These are phyloP conservation scores for Thyridium curvatum DNA, from an alignment of 2,329 filamentous ascomycete species.

Conservation along the genomic window DNA sequence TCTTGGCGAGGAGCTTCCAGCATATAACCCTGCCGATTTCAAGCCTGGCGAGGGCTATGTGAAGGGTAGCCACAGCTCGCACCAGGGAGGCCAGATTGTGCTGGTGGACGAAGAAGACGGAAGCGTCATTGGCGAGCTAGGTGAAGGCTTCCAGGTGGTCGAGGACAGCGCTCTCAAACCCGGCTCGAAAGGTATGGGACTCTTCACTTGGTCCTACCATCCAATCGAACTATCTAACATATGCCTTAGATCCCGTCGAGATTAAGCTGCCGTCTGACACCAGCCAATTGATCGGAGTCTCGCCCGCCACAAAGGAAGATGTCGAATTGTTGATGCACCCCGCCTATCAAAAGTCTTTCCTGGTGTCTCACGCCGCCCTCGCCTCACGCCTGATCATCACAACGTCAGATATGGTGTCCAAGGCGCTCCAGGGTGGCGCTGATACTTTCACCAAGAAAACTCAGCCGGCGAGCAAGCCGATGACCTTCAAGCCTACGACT, in stretches of 20 bases:
- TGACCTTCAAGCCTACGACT: conserved; percentile 82
- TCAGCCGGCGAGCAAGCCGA: conserved; percentile 69
- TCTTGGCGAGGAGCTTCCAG: conserved; percentile 39
- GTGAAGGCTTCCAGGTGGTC: conserved; percentile 29
- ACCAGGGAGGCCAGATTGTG: conserved; percentile 68
- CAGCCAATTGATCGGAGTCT: conserved; percentile 56
- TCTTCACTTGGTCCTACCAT: neutral
- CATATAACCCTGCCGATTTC: conserved; percentile 79
- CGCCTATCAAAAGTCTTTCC: conserved; percentile 79
- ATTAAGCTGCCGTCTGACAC: conserved; percentile 67
- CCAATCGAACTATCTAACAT: neutral
- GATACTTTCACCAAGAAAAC: conserved; percentile 76
- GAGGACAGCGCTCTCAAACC: conserved; percentile 70
- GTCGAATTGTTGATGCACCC: conserved; percentile 76
- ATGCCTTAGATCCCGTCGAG: conserved; percentile 65
- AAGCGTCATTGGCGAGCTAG: conserved; percentile 76
- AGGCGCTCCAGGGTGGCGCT: conserved; percentile 69
- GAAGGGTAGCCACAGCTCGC: conserved; percentile 51
- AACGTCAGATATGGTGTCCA: conserved; percentile 72
- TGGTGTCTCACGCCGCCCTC: conserved; percentile 81
- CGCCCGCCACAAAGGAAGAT: conserved; percentile 63
- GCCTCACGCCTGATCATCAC: conserved; percentile 92
- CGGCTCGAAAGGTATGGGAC: conserved; percentile 87
- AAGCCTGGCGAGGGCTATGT: conserved; percentile 75
- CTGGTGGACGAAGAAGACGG: conserved; percentile 94